Evolutionary conservation across 2,329 filamentous ascomycete species (phyloP).

Genomic region (Colletotrichum australisinense): DNA sequence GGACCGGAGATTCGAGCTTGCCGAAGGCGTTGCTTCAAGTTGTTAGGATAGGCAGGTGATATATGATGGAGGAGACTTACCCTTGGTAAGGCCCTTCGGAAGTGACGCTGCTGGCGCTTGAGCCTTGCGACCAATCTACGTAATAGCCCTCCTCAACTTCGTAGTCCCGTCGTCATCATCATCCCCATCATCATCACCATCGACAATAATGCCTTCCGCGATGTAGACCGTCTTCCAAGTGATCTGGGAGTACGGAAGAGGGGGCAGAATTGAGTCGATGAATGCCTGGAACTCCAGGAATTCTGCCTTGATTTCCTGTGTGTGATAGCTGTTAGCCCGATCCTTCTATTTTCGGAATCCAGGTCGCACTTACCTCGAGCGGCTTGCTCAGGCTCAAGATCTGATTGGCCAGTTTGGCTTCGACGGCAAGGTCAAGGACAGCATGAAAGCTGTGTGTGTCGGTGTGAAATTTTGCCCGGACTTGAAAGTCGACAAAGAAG

Average conservation of each 20-base stretch:
- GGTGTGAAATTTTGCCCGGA: background rate
- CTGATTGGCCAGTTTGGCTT: background rate
- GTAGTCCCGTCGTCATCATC: background rate
- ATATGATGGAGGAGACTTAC: background rate
- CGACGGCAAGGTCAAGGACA: background rate
- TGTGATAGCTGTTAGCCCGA: background rate
- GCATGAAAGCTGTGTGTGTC: background rate
- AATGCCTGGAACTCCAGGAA: background rate
- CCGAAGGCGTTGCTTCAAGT: background rate
- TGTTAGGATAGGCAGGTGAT: background rate
- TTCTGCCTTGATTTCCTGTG: background rate
- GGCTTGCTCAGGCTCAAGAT: background rate
- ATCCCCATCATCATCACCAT: background rate
- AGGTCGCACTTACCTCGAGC: background rate
- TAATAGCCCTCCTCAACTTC: background rate
- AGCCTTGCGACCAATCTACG: too few species aligned
- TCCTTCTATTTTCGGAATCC: background rate
- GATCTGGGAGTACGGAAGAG: background rate
- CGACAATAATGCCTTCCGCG: background rate
- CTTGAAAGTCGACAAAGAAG: background rate
- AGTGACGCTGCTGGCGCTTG: background rate
- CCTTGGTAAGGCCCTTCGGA: background rate
- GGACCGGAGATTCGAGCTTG: fast-evolving
- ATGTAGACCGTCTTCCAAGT: constrained; percentile 19
- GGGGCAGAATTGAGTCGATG: background rate